These are phyloP conservation scores for Phascolomyces articulosus DNA, from an alignment of 371 early-diverging fungal species.

Conservation along the genomic window DNA sequence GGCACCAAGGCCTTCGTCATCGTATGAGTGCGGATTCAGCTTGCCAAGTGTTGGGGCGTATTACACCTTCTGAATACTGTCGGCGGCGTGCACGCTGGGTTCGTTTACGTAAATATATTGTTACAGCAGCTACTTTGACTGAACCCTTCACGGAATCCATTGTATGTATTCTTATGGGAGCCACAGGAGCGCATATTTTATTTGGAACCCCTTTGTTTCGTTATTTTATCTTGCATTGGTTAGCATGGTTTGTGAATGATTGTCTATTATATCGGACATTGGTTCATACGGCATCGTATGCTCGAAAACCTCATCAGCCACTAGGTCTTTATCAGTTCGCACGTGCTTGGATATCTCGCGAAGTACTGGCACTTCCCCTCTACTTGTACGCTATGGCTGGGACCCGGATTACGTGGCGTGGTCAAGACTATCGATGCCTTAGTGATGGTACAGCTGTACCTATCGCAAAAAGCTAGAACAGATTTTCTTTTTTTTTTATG, in stretches of 20 bases:
- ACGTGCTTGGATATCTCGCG: slow-evolving; percentile 77
- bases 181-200: slow-evolving; percentile 50
- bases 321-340: slow-evolving; percentile 28
- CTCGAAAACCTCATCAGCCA: slow-evolving; percentile 16
- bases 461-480: slow-evolving; percentile 19
- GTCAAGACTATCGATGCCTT: slow-evolving; percentile 56
- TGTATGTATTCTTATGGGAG: slow-evolving; percentile 74
- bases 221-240: slow-evolving; percentile 71
- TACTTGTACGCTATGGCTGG: slow-evolving; percentile 83
- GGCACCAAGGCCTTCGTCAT: slow-evolving; percentile 81
- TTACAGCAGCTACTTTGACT: slow-evolving; percentile 79
- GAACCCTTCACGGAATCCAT: slow-evolving; percentile 94
- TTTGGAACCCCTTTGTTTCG: slow-evolving; percentile 45
- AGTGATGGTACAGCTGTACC: slow-evolving; percentile 59
- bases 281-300: slow-evolving; percentile 32
- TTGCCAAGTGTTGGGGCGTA: slow-evolving; percentile 79
- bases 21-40: slow-evolving; percentile 86
- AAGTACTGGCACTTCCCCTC: slow-evolving; percentile 82
- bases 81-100: slow-evolving; percentile 89
- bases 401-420: slow-evolving; percentile 87
- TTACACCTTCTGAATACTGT: slow-evolving; percentile 77
- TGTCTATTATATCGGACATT: slow-evolving; percentile 61
- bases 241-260: slow-evolving; percentile 77
- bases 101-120: slow-evolving; percentile 90
- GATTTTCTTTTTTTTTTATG: no score